Evolutionary conservation across 177 flowering plant genomes (phyloP).

Genomic region (Vitis hybrid): DNA sequence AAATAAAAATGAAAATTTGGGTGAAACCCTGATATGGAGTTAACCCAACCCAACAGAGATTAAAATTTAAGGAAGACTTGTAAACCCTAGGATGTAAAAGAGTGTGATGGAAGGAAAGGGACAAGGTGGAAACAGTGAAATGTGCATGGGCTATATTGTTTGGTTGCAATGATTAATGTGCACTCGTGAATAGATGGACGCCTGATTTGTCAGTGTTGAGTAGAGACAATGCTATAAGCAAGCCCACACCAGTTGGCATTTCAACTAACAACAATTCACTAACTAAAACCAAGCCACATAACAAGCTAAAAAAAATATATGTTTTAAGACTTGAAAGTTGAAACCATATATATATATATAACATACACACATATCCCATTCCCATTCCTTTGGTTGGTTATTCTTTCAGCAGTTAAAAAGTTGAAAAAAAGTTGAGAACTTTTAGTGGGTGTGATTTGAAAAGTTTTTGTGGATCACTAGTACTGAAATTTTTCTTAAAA

Average conservation of each 20-base stretch:
- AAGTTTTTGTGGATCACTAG: no score
- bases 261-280: neutral
- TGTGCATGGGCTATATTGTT: constrained; percentile 3
- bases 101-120: neutral
- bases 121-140: neutral
- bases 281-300: neutral
- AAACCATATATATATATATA: no score
- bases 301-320: neutral
- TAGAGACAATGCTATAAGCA: neutral
- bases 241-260: neutral
- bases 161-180: constrained; percentile 12
- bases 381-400: no score
- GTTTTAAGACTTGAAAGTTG: neutral
- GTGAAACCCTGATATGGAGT: no score
- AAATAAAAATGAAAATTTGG: no score
- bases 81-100: neutral
- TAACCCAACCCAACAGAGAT: no score
- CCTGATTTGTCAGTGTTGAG: neutral
- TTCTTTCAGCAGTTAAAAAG: no score
- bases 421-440: no score
- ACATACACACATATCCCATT: no score
- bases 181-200: neutral
- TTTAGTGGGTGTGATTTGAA: no score
- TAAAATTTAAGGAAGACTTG: neutral
- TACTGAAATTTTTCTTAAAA: no score